Conservation (phyloP, 306 rosid species). For the Casuarina equisetifolia region DNA sequence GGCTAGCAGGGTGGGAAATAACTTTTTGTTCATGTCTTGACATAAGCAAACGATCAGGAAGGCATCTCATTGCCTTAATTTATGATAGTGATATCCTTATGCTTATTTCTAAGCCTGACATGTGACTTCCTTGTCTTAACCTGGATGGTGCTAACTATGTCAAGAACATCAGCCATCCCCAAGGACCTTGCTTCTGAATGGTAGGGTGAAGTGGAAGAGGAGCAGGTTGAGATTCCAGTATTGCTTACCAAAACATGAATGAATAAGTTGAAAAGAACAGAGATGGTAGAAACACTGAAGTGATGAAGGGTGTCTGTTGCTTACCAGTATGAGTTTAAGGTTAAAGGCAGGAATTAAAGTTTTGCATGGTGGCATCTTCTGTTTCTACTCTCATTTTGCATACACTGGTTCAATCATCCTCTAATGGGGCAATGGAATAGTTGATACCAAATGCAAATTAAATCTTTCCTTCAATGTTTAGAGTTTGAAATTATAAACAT, state of each 20-base stretch:
- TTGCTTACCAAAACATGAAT: neutral
- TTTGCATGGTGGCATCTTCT: neutral
- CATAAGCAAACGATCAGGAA: neutral
- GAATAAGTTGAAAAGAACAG: neutral
- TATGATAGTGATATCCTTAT: neutral
- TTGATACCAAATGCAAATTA: neutral
- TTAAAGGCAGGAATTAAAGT: neutral
- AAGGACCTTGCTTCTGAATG: neutral
- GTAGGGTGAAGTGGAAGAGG: neutral
- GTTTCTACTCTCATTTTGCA: neutral
- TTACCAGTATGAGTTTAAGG: neutral
- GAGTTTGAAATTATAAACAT: neutral
- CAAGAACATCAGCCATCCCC: neutral
- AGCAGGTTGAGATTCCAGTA: neutral
- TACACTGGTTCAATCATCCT: neutral
- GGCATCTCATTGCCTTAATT: neutral
- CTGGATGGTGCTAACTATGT: neutral
- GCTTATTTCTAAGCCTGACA: neutral
- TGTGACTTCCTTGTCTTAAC: neutral
- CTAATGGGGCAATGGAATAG: neutral
- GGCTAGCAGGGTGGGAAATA: conserved; percentile 15
- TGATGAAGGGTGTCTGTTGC: neutral
- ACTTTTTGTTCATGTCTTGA: neutral
- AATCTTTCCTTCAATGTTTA: neutral
- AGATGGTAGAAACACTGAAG: neutral